Percentiles rank a stretch among this genome's conserved stretches.
These are phyloP conservation scores for Globisporangium camurandrum DNA, from an alignment of 352 stramenopile genomes.

Conservation along the genomic window DNA sequence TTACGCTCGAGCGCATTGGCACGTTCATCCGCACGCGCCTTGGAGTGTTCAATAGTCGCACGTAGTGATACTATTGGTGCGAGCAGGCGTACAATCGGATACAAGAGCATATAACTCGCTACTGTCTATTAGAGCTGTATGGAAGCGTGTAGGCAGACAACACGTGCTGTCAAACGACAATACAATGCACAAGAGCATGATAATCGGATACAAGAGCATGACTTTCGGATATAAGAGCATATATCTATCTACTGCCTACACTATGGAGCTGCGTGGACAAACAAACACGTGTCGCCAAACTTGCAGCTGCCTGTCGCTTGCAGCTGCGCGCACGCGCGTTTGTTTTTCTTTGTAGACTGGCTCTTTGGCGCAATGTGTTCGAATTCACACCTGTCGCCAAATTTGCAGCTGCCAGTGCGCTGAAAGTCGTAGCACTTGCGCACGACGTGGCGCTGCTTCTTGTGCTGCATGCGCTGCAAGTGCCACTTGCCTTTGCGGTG, in stretches of 20 bases:
- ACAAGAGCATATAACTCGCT: no score
- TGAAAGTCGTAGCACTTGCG: conserved; percentile 83
- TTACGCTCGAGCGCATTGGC: conserved; percentile 44
- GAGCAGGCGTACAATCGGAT: no score
- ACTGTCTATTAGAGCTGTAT: no score
- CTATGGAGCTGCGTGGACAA: conserved; percentile 59
- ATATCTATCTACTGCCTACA: no score
- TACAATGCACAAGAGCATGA: no score
- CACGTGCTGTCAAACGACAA: no score
- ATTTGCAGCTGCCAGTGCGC: conserved; percentile 57
- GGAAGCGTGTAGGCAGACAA: no score
- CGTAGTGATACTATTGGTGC: no score
- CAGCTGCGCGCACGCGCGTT: conserved; percentile 51
- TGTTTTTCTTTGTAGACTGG: conserved; percentile 51
- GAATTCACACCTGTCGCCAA: conserved; percentile 62
- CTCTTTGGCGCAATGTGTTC: conserved; percentile 49
- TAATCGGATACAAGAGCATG: no score
- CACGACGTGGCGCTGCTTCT: conserved; percentile 56
- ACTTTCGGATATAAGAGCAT: no score
- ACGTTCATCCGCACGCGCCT: conserved; percentile 29
- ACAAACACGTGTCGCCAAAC: conserved; percentile 74
- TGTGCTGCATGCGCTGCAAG: conserved; percentile 57
- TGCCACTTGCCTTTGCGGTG: conserved; percentile 81
- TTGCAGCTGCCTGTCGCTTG: conserved; percentile 32
- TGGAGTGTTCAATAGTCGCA: conserved; percentile 12